These are phyloP conservation scores for Trichocladium uniseriatum DNA, from an alignment of 495 filamentous ascomycete species.

Conservation along the genomic window DNA sequence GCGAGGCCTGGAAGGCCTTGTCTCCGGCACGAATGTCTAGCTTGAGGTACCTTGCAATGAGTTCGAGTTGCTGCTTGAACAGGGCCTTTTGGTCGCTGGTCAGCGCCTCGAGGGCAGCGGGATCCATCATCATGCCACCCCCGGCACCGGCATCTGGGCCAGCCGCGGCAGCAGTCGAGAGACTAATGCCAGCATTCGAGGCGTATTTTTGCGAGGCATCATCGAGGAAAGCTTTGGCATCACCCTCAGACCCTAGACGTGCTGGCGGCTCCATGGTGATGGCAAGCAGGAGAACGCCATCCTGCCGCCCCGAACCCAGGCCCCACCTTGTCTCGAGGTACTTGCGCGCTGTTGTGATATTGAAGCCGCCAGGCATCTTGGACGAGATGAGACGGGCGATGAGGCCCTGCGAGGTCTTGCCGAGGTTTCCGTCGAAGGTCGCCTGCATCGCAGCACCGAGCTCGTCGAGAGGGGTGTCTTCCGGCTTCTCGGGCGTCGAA, in stretches of 20 bases:
- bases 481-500: constrained; percentile 94
- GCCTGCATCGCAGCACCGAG: constrained; percentile 92
- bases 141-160: constrained; percentile 65
- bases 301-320: constrained; percentile 76
- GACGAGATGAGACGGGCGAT: constrained; percentile 92
- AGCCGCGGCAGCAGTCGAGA: constrained; percentile 62
- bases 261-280: constrained; percentile 87
- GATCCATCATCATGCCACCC: constrained; percentile 97
- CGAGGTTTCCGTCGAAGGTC: constrained; percentile 95
- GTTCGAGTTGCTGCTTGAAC: constrained; percentile 95
- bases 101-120: constrained; percentile 88
- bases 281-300: constrained; percentile 78
- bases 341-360: constrained; percentile 89
- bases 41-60: constrained; percentile 92
- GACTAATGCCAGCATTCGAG: constrained; percentile 67
- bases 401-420: constrained; percentile 91
- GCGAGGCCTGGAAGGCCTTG: constrained; percentile 76
- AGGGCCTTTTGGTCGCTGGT: constrained; percentile 91
- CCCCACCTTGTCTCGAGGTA: constrained; percentile 94
- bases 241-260: constrained; percentile 77
- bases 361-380: constrained; percentile 99
- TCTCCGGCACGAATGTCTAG: constrained; percentile 92
- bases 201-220: constrained; percentile 86
- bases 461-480: constrained; percentile 94
- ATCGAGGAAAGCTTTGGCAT: constrained; percentile 87